phyloP scores from a whole-genome alignment of 2,329 filamentous ascomycete genomes.

The Aureobasidium lini region DNA sequence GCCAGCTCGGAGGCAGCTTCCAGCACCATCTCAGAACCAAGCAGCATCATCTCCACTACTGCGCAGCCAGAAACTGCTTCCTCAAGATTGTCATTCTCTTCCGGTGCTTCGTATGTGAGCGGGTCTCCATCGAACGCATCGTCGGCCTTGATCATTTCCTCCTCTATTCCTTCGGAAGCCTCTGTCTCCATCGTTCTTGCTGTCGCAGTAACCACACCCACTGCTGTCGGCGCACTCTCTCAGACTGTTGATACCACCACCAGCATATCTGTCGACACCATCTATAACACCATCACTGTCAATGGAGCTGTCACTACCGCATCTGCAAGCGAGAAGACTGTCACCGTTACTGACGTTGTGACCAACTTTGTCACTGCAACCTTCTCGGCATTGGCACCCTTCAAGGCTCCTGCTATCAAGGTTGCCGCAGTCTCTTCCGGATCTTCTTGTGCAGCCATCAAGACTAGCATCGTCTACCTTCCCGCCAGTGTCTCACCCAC shows the following conservation, averaged over 20 bases:
- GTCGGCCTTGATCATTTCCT: background rate
- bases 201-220: background rate
- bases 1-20: background rate
- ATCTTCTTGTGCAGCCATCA: conserved; percentile 6
- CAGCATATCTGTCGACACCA: conserved; percentile 14
- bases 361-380: conserved; percentile 15
- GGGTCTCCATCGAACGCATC: conserved; percentile 7
- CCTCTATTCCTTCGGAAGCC: background rate
- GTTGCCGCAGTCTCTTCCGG: background rate
- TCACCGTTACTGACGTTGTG: conserved; percentile 13
- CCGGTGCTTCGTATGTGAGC: conserved; percentile 5
- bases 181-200: background rate
- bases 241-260: conserved; percentile 14
- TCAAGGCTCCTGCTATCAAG: background rate
- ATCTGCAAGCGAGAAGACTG: conserved; percentile 11
- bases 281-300: conserved; percentile 13
- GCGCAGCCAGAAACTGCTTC: background rate
- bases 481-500: conserved; percentile 9
- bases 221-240: conserved; percentile 11
- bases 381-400: conserved; percentile 9
- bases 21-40: background rate
- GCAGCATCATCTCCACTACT: background rate
- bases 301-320: conserved; percentile 11
- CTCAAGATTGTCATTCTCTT: conserved; percentile 3
- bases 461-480: conserved; percentile 8